These are phyloP conservation scores for Secale cereale DNA, from an alignment of 176 grass and related monocot genomes.

Conservation along the genomic window DNA sequence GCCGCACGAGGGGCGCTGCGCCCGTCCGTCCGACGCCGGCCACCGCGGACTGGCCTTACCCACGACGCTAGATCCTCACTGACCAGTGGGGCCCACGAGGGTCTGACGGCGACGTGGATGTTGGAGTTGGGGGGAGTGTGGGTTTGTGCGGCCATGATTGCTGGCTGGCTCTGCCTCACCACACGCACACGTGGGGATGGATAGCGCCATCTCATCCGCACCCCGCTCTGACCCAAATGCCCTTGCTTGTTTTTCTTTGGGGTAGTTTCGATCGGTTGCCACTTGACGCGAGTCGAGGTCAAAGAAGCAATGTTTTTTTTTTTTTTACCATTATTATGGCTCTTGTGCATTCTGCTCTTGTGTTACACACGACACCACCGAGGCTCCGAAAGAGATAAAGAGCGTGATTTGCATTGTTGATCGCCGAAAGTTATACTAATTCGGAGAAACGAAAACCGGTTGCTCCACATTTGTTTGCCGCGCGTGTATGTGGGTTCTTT, in stretches of 20 bases:
- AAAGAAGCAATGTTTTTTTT: neutral
- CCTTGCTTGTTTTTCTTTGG: neutral
- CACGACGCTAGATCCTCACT: no score
- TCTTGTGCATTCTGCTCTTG: neutral
- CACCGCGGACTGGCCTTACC: neutral
- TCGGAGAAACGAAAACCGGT: no score
- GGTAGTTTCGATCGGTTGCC: no score
- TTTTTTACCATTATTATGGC: neutral
- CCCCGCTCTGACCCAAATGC: neutral
- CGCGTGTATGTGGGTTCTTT: no score
- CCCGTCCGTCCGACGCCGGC: no score
- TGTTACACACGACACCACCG: no score
- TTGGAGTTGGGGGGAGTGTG: neutral
- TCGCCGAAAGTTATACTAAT: no score
- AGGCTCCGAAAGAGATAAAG: no score
- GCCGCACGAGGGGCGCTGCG: constrained; percentile 52
- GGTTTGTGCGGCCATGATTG: neutral
- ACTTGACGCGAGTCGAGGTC: no score
- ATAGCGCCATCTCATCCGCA: neutral
- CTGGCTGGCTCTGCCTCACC: neutral
- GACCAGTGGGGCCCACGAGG: neutral
- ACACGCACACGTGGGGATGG: constrained; percentile 29
- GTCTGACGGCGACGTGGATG: neutral
- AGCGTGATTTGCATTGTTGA: no score
- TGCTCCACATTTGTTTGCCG: no score